Base-by-base conservation (phyloP, 2,329 filamentous ascomycete species). In the Sphaerulina musiva region DNA sequence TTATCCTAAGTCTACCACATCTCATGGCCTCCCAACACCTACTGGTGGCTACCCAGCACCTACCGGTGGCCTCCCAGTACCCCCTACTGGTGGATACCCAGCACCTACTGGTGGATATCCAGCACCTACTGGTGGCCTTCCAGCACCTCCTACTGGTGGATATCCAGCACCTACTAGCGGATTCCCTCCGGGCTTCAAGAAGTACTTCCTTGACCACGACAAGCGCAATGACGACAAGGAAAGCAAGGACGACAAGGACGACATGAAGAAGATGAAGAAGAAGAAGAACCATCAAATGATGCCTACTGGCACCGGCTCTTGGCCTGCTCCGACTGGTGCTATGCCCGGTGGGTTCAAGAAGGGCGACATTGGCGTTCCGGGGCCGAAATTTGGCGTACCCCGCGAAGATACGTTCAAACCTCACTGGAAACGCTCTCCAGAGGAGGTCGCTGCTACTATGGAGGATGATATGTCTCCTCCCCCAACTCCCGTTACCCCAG, bases 181-280 rank as follows among this genome's bases (percentile, higher is more conserved):
- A 20, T 29, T 44, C 42, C 12, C 12, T n/a, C 42, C 42, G 3
- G 42, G 42, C 42, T 29, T 26, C 42, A 44, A 36, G 45, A 32
- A 47, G 31, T 8, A 14, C 45, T 29, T 7, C 20, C 6, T 14
- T 7, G 44, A 34, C 29, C n/a, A 11, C 29, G n/a, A 32, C 20
- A 46, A 46, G 44, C 29, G 17, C 14, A 29, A 34, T n/a, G 29
- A 38, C 23, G 7, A 46, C 10, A 20, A 20, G 20, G 20, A 20
- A 20, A 20, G 20, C 20, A 20, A 20, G 20, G 10, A 46, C 6
- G 20, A 38, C 44, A 46, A 31, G 14, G 23, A 11, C 8, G 43
- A 29, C 43, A 46, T 31, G 43, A 46, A 46, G 43, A 46, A 46
- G 44, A 46, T 31, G 43, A 46, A 46, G 43, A 46, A 46, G 44